Base-by-base conservation (phyloP, 257 asterid genomes). In the Solanum rostratum region DNA sequence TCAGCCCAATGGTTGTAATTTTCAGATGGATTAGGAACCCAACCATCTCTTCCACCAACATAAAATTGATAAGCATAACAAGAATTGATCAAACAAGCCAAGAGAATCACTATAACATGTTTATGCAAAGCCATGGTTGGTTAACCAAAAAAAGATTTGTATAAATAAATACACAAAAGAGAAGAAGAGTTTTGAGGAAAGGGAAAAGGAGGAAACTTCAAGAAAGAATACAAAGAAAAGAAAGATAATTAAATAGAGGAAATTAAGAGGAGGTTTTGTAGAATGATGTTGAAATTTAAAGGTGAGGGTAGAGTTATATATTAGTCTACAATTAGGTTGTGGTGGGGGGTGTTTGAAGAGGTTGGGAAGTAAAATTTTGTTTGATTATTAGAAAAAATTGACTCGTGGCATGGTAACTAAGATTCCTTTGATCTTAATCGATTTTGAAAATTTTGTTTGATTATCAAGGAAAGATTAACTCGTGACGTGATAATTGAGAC, bases 41-140 rank as follows among this genome's bases (percentile, higher is more conserved):
- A 95, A 22, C 97, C 97, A 57, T 82, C 88, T 63, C 59, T 85
- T 5, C 97, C 94, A 13, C 99, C 99, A 12, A 90, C 95, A 3
- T 37, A 27, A 66, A 93, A 89, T 43, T 91, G 91, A 63, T 76
- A 87, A 14, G 89, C 93, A 24, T 73, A 30, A 2, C 91, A 89
- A 24, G 46, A 88, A 3, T 52, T 37, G 0, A 83, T 4, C 3
- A 88, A 87, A 39, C 86, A 82, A 45, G 86, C 85, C n/a, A 89
- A 70, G 12, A 89, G 30, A 11, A 84, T 62, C 6, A 90, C 50
- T 24, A 52, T 11, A 24, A 52, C 2, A 66, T 66, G 45, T 15
- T 9, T 76, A 2, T 49, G 27, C 62, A 49, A 60, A 59, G 55
- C 70, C 71, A 55, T 57, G 55, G n/a, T n/a, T n/a, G n/a, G n/a